Evolutionary conservation across 1,139 yeast species (phyloP).

Genomic region (Diutina scorzettiae): DNA sequence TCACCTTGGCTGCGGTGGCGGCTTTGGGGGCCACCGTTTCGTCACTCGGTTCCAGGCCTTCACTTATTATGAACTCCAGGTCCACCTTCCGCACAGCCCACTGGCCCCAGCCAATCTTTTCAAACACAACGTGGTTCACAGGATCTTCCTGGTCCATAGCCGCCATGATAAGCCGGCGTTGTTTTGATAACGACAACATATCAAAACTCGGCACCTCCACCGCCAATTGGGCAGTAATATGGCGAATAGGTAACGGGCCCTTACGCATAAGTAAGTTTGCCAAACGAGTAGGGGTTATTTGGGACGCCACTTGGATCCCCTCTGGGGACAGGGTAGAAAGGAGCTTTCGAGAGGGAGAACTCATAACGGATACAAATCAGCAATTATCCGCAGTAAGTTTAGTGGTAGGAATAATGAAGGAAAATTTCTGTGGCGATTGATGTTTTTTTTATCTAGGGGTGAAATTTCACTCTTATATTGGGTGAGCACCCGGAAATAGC

Average conservation of each 20-base stretch:
- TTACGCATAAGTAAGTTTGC: constrained; percentile 57
- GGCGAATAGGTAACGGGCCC: constrained; percentile 88
- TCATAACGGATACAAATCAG: neutral
- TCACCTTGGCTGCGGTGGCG: neutral
- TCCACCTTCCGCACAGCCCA: constrained; percentile 72
- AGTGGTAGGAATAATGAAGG: neutral
- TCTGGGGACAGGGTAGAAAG: constrained; percentile 62
- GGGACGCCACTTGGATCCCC: constrained; percentile 79
- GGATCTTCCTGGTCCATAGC: constrained; percentile 63
- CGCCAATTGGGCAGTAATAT: constrained; percentile 70
- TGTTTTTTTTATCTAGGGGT: neutral
- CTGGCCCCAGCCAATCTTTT: constrained; percentile 96
- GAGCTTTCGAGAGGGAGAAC: neutral
- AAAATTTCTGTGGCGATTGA: neutral
- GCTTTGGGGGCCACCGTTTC: neutral
- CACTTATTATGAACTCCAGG: constrained; percentile 36
- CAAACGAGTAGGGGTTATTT: constrained; percentile 71
- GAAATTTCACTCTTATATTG: constrained; percentile 4
- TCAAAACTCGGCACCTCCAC: constrained; percentile 72
- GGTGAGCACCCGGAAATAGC: neutral
- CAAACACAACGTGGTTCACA: constrained; percentile 57
- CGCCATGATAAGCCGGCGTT: constrained; percentile 79
- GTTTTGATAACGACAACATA: constrained; percentile 71
- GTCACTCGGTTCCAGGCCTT: constrained; percentile 11
- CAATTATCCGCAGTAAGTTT: neutral